phyloP scores from a whole-genome alignment of 192 early-diverging fungal species.

The Diversispora epigaea region DNA sequence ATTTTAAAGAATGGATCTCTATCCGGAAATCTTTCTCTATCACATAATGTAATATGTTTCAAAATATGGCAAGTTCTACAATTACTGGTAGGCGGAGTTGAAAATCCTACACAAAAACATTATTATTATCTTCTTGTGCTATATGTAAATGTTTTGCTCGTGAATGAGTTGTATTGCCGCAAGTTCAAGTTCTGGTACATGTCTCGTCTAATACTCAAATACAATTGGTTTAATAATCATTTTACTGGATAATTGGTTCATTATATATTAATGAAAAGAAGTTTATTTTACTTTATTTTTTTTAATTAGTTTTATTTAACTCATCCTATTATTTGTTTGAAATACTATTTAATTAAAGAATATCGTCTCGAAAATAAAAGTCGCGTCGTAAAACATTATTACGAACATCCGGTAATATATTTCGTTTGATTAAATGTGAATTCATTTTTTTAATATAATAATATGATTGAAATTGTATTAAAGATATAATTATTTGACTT shows the following conservation, averaged over 20 bases:
- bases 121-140: constrained; percentile 81
- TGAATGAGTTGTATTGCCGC: constrained; percentile 75
- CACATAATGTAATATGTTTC: constrained; percentile 94
- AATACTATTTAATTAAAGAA: no score
- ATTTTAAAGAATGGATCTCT: constrained; percentile 99
- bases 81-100: constrained; percentile 76
- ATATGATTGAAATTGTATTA: no score
- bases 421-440: no score
- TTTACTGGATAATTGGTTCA: not conserved
- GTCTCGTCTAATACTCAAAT: constrained; percentile 42
- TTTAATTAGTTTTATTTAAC: no score
- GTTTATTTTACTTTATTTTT: not conserved
- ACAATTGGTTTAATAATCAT: not conserved
- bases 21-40: constrained; percentile 83
- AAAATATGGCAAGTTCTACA: constrained; percentile 93
- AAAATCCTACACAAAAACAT: constrained; percentile 93
- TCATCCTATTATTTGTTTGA: no score
- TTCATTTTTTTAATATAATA: no score
- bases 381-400: no score
- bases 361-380: no score
- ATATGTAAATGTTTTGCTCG: constrained; percentile 87
- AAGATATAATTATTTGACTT: no score
- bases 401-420: no score
- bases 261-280: constrained; percentile 3
- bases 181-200: constrained; percentile 75